Conservation (phyloP, 2,329 filamentous ascomycete genomes). For the Botryotinia convoluta region DNA sequence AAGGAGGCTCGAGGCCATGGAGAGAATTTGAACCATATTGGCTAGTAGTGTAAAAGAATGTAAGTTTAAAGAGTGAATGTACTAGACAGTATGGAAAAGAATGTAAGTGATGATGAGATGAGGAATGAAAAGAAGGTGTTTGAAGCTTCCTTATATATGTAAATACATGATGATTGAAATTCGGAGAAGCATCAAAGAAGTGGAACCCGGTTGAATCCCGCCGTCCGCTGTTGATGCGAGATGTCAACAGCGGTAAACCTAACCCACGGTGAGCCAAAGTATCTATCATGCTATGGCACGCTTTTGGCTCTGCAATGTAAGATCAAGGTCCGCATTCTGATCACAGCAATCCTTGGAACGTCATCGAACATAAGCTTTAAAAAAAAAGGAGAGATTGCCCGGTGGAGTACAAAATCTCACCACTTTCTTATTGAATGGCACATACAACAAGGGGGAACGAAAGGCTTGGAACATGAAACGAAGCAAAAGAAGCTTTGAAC, state of each 20-base stretch:
- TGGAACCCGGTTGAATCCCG: background rate
- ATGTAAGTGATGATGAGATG: constrained; percentile 11
- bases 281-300: background rate
- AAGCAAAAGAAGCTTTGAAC: background rate
- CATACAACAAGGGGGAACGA: background rate
- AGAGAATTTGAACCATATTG: constrained; percentile 32
- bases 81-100: constrained; percentile 5
- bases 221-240: background rate
- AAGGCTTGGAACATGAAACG: constrained; percentile 1
- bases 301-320: background rate
- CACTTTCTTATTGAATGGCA: background rate
- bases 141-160: constrained; percentile 1
- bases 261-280: background rate
- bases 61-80: constrained; percentile 7
- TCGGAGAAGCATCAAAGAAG: background rate
- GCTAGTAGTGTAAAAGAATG: constrained; percentile 17
- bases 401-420: background rate
- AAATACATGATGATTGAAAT: constrained; percentile 1
- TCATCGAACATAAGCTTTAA: background rate
- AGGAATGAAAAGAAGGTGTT: constrained; percentile 5
- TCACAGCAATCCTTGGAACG: background rate
- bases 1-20: constrained; percentile 27
- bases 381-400: background rate
- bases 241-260: background rate
- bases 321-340: background rate